Evolutionary conservation across 129 eudicot genomes (phyloP).

Genomic region (Chrysanthemum makinoi): DNA sequence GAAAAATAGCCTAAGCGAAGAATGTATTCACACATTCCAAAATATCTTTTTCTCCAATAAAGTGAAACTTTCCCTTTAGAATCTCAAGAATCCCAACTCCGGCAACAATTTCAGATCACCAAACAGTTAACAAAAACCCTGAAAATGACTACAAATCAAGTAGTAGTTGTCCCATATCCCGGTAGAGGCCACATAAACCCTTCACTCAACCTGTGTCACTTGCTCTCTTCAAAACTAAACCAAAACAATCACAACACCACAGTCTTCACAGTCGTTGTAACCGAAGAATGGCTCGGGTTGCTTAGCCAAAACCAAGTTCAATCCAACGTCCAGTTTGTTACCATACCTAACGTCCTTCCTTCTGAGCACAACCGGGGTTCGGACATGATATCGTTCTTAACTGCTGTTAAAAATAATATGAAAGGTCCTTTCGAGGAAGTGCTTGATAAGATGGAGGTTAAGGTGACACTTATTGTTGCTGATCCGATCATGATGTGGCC

Average conservation of each 20-base stretch:
- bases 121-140: neutral
- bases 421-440: constrained; percentile 46
- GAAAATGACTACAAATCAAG: constrained; percentile 26
- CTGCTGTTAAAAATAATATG: constrained; percentile 42
- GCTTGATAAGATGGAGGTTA: constrained; percentile 31
- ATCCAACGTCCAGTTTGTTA: constrained; percentile 32
- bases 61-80: neutral
- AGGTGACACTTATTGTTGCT: constrained; percentile 38
- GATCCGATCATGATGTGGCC: constrained; percentile 51
- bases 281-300: constrained; percentile 69
- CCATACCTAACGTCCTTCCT: constrained; percentile 68
- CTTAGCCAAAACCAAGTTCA: constrained; percentile 23
- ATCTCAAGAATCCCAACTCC: neutral
- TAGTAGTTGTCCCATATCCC: constrained; percentile 58
- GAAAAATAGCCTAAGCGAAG: too few relatives aligned
- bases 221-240: constrained; percentile 22
- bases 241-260: constrained; percentile 21
- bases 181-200: constrained; percentile 84
- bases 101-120: constrained; percentile 9
- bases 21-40: too few relatives aligned
- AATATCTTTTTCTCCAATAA: too few relatives aligned
- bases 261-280: constrained; percentile 52
- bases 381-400: constrained; percentile 31
- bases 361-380: constrained; percentile 53
- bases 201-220: constrained; percentile 47